phyloP scores from a whole-genome alignment of 2,329 filamentous ascomycete genomes.

The Aureobasidium sp. region DNA sequence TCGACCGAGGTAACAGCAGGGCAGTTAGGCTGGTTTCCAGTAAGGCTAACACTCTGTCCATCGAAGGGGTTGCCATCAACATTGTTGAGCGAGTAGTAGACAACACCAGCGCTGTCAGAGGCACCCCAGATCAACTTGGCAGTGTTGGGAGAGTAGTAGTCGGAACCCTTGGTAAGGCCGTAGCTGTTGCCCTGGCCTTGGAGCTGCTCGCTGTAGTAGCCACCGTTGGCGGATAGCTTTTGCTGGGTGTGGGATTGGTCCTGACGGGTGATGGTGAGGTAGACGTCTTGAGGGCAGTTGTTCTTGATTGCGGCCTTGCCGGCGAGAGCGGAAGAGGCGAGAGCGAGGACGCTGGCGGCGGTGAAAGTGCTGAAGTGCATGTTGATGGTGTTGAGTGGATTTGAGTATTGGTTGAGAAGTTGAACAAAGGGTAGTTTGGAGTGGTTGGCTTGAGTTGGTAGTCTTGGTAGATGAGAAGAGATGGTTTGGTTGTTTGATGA shows the following conservation, averaged over 20 bases:
- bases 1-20: not conserved
- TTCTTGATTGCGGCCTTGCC: constrained; percentile 23
- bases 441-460: not conserved
- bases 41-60: constrained; percentile 20
- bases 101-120: constrained; percentile 17
- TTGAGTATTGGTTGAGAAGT: not conserved
- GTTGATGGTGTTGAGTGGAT: constrained; percentile 10
- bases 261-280: constrained; percentile 24
- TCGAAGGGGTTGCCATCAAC: constrained; percentile 25
- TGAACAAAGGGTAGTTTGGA: not conserved
- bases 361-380: constrained; percentile 21
- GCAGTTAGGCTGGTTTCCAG: not conserved
- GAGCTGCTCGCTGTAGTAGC: constrained; percentile 21
- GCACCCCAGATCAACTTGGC: constrained; percentile 27
- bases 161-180: constrained; percentile 24
- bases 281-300: constrained; percentile 24
- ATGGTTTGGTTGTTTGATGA: not conserved
- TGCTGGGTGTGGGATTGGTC: constrained; percentile 19
- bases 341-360: constrained; percentile 17
- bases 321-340: constrained; percentile 19
- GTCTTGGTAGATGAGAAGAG: constrained; percentile 9
- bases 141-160: constrained; percentile 23
- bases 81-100: constrained; percentile 27
- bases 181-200: constrained; percentile 27
- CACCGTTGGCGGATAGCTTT: constrained; percentile 20